Evolutionary conservation across 768 basidiomycete species (phyloP).

Genomic region (Candolleomyces efflorescens): DNA sequence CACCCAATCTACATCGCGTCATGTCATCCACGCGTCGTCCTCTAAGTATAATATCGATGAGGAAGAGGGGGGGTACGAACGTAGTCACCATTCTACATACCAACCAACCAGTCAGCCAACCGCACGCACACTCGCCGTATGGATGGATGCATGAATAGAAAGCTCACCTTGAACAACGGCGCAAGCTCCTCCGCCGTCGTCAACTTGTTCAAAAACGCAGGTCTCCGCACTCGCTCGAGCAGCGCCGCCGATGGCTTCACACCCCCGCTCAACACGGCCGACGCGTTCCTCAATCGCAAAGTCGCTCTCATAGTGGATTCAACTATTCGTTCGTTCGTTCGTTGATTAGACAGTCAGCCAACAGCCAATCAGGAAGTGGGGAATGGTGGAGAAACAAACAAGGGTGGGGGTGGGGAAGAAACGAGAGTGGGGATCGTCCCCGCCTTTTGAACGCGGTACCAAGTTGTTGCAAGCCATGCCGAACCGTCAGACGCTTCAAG

Average conservation of each 20-base stretch:
- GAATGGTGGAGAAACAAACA: no score
- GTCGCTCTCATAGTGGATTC: slow-evolving; percentile 4
- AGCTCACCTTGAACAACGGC: slow-evolving; percentile 12
- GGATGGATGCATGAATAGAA: neutral
- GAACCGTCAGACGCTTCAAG: no score
- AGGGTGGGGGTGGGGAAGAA: no score
- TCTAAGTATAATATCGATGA: neutral
- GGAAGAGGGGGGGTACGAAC: slow-evolving; percentile 28
- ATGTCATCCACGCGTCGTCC: neutral
- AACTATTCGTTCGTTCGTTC: no score
- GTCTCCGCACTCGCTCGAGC: slow-evolving; percentile 38
- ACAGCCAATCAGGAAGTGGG: neutral
- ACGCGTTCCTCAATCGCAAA: slow-evolving; percentile 4
- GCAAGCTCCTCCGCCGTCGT: slow-evolving; percentile 34
- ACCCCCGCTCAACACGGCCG: neutral
- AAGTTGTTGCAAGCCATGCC: no score
- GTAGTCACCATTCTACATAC: slow-evolving; percentile 40
- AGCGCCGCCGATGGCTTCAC: slow-evolving; percentile 28
- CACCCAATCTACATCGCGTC: slow-evolving; percentile 39
- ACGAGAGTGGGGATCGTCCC: no score
- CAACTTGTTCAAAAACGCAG: slow-evolving; percentile 32
- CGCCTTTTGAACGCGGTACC: no score
- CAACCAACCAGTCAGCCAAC: neutral
- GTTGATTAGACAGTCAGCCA: no score
- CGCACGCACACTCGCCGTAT: neutral